Evolutionary conservation across 192 early-diverging fungal species (phyloP).

Genomic region (Diversispora eburnea): DNA sequence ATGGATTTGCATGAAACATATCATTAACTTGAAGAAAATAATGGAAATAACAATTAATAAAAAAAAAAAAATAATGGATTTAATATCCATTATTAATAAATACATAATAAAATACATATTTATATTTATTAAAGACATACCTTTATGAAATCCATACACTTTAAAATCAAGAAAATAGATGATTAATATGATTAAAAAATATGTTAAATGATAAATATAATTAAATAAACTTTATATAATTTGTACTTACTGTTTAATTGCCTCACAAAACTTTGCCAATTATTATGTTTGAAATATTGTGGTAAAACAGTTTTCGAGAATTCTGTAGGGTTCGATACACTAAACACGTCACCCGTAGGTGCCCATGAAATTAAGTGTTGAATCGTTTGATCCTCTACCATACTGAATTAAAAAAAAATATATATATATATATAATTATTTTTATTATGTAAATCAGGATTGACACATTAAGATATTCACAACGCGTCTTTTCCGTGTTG

Average conservation of each 20-base stretch:
- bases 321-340: conserved; percentile 80
- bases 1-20: conserved; percentile 51
- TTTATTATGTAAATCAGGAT: background rate
- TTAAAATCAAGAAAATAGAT: background rate
- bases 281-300: conserved; percentile 88
- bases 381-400: conserved; percentile 68
- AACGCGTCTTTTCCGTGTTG: too few relatives aligned
- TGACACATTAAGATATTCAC: too few relatives aligned
- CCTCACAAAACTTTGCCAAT: conserved; percentile 88
- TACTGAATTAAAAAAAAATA: conserved; percentile 41
- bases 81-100: background rate
- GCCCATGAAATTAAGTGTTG: conserved; percentile 73
- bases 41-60: background rate
- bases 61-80: too few relatives aligned
- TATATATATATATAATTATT: background rate
- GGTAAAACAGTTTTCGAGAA: conserved; percentile 76
- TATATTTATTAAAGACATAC: conserved; percentile 35
- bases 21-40: conserved; percentile 34
- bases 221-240: background rate
- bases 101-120: conserved; percentile 29
- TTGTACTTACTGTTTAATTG: conserved; percentile 70
- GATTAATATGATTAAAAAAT: background rate
- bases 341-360: conserved; percentile 78
- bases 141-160: conserved; percentile 82
- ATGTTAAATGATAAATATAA: background rate